phyloP scores from a whole-genome alignment of 2,329 filamentous ascomycete genomes.

The Ceratocystis albifundus region DNA sequence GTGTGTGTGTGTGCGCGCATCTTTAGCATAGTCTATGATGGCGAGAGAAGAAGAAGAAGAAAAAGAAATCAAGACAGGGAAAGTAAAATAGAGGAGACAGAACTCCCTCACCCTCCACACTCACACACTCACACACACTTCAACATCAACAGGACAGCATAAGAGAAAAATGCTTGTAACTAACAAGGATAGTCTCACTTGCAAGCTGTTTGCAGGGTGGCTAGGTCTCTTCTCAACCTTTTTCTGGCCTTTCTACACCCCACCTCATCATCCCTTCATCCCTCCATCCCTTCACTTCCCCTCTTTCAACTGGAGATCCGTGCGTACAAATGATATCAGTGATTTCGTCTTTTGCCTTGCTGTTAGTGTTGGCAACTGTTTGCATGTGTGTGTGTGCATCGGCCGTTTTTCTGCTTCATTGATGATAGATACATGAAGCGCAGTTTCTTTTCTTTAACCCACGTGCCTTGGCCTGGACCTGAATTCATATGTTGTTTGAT shows the following conservation, averaged over 20 bases:
- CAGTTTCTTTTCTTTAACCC: no score
- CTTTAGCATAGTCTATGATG: background rate
- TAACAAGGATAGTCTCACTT: background rate
- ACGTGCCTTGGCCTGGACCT: background rate
- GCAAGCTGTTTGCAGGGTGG: background rate
- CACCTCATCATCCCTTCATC: background rate
- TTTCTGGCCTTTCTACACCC: background rate
- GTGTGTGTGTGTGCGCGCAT: background rate
- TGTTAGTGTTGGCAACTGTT: background rate
- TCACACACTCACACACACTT: slow-evolving; percentile 5
- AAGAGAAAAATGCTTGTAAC: background rate
- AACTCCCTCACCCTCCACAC: no score
- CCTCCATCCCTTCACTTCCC: background rate
- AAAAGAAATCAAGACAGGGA: background rate
- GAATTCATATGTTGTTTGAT: background rate
- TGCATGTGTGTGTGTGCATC: no score
- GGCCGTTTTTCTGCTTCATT: no score
- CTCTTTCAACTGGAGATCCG: slow-evolving; percentile 7
- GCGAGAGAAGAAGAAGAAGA: background rate
- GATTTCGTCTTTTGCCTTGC: background rate
- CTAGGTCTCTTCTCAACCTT: background rate
- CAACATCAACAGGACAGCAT: background rate
- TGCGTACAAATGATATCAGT: background rate
- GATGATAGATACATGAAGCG: no score
- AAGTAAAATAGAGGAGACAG: background rate